Conservation (phyloP, 176 grass and related monocot species). For the Musa troglodytarum region DNA sequence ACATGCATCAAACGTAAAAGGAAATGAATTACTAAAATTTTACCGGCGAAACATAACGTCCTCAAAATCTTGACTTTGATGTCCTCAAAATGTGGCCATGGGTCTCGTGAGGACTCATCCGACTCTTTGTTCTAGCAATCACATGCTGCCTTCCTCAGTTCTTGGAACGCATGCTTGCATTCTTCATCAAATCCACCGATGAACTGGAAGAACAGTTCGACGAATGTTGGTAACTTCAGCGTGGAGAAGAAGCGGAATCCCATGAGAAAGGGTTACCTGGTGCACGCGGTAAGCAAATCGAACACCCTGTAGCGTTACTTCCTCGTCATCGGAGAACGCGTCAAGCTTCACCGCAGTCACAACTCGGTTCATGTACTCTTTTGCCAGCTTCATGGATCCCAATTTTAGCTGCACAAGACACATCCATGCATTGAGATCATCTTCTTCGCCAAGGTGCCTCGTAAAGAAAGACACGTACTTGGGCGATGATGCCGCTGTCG, state of each 20-base stretch:
- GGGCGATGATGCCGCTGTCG: conserved; percentile 61
- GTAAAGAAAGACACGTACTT: conserved; percentile 36
- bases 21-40: too few relatives aligned
- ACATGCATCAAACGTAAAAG: too few relatives aligned
- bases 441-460: not conserved
- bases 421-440: not conserved
- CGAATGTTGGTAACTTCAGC: not conserved
- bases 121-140: conserved; percentile 16
- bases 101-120: not conserved
- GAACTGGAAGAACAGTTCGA: conserved; percentile 45
- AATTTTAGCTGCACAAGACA: conserved; percentile 62
- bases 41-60: not conserved
- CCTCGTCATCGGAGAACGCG: conserved; percentile 74
- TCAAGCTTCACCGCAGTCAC: conserved; percentile 55
- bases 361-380: conserved; percentile 76
- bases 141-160: conserved; percentile 62
- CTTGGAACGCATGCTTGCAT: conserved; percentile 62
- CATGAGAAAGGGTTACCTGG: conserved; percentile 41
- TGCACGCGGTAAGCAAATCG: conserved; percentile 92
- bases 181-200: conserved; percentile 77
- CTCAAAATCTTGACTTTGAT: not conserved
- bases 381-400: conserved; percentile 82
- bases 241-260: conserved; percentile 12
- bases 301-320: conserved; percentile 60
- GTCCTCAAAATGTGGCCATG: not conserved